These are phyloP conservation scores for Rubus idaeus DNA, from an alignment of 306 rosid genomes.

Conservation along the genomic window DNA sequence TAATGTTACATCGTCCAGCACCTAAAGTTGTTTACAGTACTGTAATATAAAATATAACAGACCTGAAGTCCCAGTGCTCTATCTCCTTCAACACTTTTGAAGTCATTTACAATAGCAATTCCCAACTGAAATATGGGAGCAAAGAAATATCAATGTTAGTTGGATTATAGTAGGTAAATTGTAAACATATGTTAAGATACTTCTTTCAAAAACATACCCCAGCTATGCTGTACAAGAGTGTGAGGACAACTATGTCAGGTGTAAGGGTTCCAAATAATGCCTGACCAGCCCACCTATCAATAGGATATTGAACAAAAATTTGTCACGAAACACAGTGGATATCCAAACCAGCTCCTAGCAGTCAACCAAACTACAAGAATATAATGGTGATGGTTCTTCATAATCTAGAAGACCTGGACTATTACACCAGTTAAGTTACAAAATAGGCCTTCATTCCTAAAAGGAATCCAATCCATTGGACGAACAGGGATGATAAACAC, in stretches of 20 bases:
- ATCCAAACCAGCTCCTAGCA: constrained; percentile 2
- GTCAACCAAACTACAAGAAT: constrained; percentile 11
- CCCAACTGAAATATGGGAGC: constrained; percentile 63
- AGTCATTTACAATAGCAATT: constrained; percentile 95
- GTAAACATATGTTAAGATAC: constrained; percentile 24
- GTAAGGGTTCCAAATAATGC: constrained; percentile 98
- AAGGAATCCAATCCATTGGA: background rate
- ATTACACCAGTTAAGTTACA: background rate
- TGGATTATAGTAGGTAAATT: constrained; percentile 10
- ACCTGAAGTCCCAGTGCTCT: constrained; percentile 99
- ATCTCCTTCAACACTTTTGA: constrained; percentile 97
- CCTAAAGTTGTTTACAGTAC: constrained; percentile 12
- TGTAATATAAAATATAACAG: constrained; percentile 10
- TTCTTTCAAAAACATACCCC: constrained; percentile 65
- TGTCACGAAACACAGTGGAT: background rate
- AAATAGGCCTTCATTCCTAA: background rate
- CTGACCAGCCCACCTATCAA: constrained; percentile 98
- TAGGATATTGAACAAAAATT: constrained; percentile 22
- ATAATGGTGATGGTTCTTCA: background rate
- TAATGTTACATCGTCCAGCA: constrained; percentile 27
- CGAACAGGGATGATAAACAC: background rate
- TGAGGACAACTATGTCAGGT: constrained; percentile 80
- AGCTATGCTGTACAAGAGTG: constrained; percentile 89
- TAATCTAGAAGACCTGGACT: background rate
- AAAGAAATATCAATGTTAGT: constrained; percentile 14